Evolutionary conservation across 2,329 filamentous ascomycete genomes (phyloP).

Genomic region (Diaporthe batatas): DNA sequence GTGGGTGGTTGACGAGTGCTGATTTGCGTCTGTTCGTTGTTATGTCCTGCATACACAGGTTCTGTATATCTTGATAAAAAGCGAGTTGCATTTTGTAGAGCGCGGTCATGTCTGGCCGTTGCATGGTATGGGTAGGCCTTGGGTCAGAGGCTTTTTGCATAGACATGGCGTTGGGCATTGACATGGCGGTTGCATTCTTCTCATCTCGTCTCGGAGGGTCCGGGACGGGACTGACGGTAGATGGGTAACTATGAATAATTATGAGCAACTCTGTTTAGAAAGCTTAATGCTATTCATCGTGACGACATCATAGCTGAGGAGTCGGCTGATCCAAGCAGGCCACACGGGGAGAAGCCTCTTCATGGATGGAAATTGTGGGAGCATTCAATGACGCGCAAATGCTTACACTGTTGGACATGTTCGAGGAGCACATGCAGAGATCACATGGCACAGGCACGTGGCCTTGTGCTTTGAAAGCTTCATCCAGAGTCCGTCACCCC

Average conservation of each 20-base stretch:
- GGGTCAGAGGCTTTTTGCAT: constrained; percentile 5
- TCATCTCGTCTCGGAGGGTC: background rate
- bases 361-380: background rate
- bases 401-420: background rate
- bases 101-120: background rate
- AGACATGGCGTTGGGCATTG: constrained; percentile 18
- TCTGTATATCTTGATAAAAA: constrained; percentile 2
- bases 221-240: background rate
- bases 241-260: background rate
- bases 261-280: background rate
- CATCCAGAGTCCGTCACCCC: background rate
- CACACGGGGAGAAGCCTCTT: background rate
- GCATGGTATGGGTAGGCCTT: background rate
- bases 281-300: constrained; percentile 20
- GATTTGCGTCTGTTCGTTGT: background rate
- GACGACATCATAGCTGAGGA: background rate
- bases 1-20: background rate
- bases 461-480: background rate
- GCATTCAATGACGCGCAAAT: background rate
- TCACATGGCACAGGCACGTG: background rate
- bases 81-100: background rate
- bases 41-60: background rate
- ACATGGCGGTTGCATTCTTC: background rate
- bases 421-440: too few relatives aligned
- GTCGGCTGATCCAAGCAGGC: background rate